phyloP scores from a whole-genome alignment of 140 eudicot species.

The Ambrosia hybrid region DNA sequence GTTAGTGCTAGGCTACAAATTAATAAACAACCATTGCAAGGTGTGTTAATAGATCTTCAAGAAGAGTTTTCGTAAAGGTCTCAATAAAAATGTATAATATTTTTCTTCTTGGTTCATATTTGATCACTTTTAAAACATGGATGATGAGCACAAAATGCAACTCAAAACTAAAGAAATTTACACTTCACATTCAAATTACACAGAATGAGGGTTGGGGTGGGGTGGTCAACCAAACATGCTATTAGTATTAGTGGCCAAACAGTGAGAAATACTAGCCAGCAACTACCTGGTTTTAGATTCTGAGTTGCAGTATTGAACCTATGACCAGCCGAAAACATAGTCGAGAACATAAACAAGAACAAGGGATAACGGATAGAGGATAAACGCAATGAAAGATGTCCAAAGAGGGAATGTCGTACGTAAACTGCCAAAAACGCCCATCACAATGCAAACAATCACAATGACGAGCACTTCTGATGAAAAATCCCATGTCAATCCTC shows the following conservation, averaged over 20 bases:
- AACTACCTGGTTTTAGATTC: neutral
- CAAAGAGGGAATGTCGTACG: constrained; percentile 66
- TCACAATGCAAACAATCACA: constrained; percentile 64
- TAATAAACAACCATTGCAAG: too few species aligned
- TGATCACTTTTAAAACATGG: neutral
- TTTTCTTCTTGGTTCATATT: neutral
- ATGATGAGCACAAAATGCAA: too few species aligned
- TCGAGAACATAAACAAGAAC: constrained; percentile 61
- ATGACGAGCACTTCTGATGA: constrained; percentile 63
- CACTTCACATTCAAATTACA: neutral
- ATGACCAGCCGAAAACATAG: constrained; percentile 60
- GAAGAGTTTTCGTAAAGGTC: too few species aligned
- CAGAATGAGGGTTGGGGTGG: neutral
- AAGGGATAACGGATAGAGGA: constrained; percentile 61
- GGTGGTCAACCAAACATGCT: constrained; percentile 1
- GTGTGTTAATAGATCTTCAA: too few species aligned
- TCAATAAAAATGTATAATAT: too few species aligned
- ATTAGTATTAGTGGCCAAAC: neutral
- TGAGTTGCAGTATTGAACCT: constrained; percentile 14
- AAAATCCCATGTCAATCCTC: constrained; percentile 66
- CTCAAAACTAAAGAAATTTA: neutral
- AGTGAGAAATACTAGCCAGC: neutral
- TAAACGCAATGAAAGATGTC: constrained; percentile 57
- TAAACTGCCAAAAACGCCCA: constrained; percentile 58
- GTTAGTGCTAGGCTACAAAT: too few species aligned